Base-by-base conservation (phyloP, 805 yeast species). In the Metschnikowia baotianmanensis region DNA sequence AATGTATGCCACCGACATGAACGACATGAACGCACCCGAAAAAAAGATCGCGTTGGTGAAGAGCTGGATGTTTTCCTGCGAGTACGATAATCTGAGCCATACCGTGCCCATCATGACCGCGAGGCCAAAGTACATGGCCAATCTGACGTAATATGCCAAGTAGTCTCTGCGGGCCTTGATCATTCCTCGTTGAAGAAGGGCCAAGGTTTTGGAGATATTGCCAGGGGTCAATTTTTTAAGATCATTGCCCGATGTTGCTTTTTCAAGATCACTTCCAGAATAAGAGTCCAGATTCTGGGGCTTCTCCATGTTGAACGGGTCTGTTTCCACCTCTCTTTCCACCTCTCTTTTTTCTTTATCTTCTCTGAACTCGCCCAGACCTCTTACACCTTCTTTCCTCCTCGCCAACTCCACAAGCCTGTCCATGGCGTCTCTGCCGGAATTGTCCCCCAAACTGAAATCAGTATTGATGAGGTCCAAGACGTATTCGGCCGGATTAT, bases 21-120 rank as follows among this genome's bases (percentile, higher is more conserved):
- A 66, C n/a, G 69, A 65, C 71, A 66, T 67, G 50, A 67, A 67
- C 8, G 72, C 72, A n/a, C 70, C 71, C 13, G 67, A 61, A 48
- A 67, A 67, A 54, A 67, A 67, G 2, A 62, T 52, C 12, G 66
- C 66, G 38, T 57, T 61, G 35, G 57, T 62, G 41, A 55, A 59
- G 10, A 59, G 59, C 44, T 59, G 63, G 31, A 61, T 57, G 38
- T 47, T 47, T 18, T 39, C 32, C 38, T 61, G 64, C 3, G 37
- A 30, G 22, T 45, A 36, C 4, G 43, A 42, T 12, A 67, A 54
- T n/a, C 66, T 56, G 22, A 61, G 53, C 62, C 64, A 61, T 9
- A 59, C 63, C 2, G 72, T 67, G 8, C 72, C 72, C 72, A 67
- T 67, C 51, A 67, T 42, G 15, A 67, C 48, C 8, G 72, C 71